phyloP scores from a whole-genome alignment of 2,329 filamentous ascomycete genomes.

The Trichocomaceae sp. region DNA sequence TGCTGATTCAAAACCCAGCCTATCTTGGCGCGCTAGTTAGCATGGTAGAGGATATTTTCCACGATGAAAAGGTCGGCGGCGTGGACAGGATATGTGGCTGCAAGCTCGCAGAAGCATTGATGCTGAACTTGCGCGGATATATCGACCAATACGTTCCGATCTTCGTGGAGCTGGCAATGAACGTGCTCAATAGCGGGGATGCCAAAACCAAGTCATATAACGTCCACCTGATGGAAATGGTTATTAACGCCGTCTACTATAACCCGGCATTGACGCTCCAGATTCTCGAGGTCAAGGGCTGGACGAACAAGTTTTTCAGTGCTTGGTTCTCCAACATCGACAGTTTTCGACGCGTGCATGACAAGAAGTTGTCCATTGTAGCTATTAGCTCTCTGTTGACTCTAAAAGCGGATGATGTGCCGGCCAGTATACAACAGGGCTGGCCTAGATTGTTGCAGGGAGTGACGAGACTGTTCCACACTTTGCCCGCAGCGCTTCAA shows the following conservation, averaged over 20 bases:
- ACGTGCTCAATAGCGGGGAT: conserved; percentile 63
- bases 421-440: conserved; percentile 84
- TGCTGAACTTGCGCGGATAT: conserved; percentile 85
- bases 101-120: conserved; percentile 94
- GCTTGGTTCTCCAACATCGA: conserved; percentile 97
- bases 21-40: conserved; percentile 84
- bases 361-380: conserved; percentile 97
- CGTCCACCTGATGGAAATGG: conserved; percentile 96
- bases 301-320: conserved; percentile 99
- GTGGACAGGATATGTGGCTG: conserved; percentile 95
- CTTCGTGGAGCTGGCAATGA: conserved; percentile 87
- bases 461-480: conserved; percentile 85
- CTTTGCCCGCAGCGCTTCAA: conserved; percentile 77
- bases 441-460: conserved; percentile 90
- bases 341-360: conserved; percentile 85
- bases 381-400: conserved; percentile 82
- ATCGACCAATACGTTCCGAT: conserved; percentile 83
- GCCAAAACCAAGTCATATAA: conserved; percentile 87
- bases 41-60: conserved; percentile 94
- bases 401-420: conserved; percentile 72
- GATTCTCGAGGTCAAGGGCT: conserved; percentile 80
- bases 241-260: conserved; percentile 98
- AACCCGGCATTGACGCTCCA: conserved; percentile 80
- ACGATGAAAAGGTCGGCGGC: conserved; percentile 82
- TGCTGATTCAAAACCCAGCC: conserved; percentile 72